Conservation (phyloP, 257 asterid genomes). For the Nicotiana obtusifolia region DNA sequence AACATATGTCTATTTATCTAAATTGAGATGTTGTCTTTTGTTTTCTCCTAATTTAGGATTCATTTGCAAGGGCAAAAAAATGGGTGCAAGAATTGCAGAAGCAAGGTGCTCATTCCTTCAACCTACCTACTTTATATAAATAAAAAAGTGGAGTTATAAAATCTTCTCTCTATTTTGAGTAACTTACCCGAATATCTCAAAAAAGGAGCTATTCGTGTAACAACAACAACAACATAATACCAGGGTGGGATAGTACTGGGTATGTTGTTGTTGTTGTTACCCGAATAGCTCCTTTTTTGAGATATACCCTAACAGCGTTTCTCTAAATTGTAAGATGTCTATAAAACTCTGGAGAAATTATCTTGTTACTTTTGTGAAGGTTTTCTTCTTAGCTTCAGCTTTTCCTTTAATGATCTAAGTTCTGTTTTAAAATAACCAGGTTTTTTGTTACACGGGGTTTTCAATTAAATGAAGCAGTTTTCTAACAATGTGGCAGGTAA, state of each 20-base stretch:
- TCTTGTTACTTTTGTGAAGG: background rate
- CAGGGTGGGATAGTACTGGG: too few species aligned
- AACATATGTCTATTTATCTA: background rate
- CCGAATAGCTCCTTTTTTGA: background rate
- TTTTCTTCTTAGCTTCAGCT: background rate
- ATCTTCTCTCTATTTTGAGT: background rate
- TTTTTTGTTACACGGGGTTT: background rate
- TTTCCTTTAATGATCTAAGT: background rate
- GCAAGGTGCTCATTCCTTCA: conserved; percentile 54
- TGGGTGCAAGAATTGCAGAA: conserved; percentile 98
- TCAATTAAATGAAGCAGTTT: background rate
- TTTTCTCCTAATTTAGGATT: conserved; percentile 45
- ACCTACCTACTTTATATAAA: background rate
- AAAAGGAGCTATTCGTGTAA: too few species aligned
- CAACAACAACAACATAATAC: too few species aligned
- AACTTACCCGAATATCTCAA: too few species aligned
- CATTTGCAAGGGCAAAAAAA: conserved; percentile 82
- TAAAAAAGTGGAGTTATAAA: background rate
- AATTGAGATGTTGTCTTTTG: conserved; percentile 10
- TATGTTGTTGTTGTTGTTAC: too few species aligned
- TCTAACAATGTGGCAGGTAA: conserved; percentile 42
- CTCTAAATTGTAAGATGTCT: background rate
- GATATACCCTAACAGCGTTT: too few species aligned
- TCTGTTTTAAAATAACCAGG: background rate
- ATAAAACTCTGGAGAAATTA: background rate